Base-by-base conservation (phyloP, 768 basidiomycete species). In the Tylopilus cervinicoccineus region DNA sequence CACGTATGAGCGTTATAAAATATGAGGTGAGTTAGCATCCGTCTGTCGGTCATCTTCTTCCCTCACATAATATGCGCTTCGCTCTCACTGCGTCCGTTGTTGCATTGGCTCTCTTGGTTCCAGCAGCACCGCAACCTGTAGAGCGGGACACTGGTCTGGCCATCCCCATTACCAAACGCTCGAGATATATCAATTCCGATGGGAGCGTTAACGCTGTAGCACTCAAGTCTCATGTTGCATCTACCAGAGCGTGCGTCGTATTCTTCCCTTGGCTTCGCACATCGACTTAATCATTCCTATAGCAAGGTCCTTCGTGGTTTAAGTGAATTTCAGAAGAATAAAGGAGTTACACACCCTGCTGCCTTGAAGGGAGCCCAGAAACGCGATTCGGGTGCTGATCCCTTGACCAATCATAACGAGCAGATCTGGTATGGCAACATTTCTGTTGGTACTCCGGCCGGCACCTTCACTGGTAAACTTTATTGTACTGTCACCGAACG, bases 341-440 rank as follows among this genome's bases (percentile, higher is more conserved):
- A 47, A 2, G 48, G 54, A 6, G 0, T 1, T 7, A 5, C 6
- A 5, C 45, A 56, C 10, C 51, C 46, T 5, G 37, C 48, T 32
- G 43, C 37, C 6, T 23, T 12, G 24, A 22, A 19, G 11, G 34
- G 41, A 7, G 8, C 6, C 5, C 37, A 44, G 19, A 45, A 16
- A 13, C 44, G 43, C 3, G 34, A 10, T 16, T 23, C 33, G 5
- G 39, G 38, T 23, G 17, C 27, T n/a, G 29, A 26, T 5, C 0
- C n/a, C n/a, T 38, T 59, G 29, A 50, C 16, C 4, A 6, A 23
- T 9, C 0, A 27, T 5, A 3, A 11, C 3, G 16, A 4, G 14
- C 3, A n/a, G 5, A 14, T 48, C 5, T 60, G 55, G 55, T 60
- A 36, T 7, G 49, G 55, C n/a, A 20, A 23, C 10, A 48, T 60